These are phyloP conservation scores for Lasiodiplodia citricola DNA, from an alignment of 2,329 filamentous ascomycete genomes.

Conservation along the genomic window DNA sequence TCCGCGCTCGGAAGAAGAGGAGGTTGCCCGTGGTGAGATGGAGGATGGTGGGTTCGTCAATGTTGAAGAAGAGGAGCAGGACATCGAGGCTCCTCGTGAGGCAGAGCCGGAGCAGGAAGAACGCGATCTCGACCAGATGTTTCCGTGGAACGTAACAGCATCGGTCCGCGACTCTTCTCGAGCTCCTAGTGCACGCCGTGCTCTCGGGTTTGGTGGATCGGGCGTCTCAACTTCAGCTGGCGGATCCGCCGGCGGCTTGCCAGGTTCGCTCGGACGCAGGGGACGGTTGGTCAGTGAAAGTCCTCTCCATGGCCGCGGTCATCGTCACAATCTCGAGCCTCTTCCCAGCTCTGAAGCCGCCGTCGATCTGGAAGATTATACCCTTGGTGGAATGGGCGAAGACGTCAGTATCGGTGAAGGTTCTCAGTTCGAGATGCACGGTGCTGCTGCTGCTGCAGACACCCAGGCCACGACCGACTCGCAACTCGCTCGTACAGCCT, in stretches of 20 bases:
- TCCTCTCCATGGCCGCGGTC: constrained; percentile 62
- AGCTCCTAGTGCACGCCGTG: constrained; percentile 49
- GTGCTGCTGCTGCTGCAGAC: constrained; percentile 52
- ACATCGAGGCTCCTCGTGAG: constrained; percentile 73
- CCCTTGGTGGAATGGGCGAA: constrained; percentile 29
- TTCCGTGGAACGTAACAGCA: constrained; percentile 71
- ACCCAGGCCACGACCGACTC: constrained; percentile 54
- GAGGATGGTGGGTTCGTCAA: constrained; percentile 5
- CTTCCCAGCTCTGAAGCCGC: constrained; percentile 36
- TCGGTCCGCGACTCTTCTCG: constrained; percentile 59
- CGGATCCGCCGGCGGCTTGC: constrained; percentile 37
- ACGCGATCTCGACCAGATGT: constrained; percentile 62
- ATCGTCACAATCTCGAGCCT: constrained; percentile 34
- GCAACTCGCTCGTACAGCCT: constrained; percentile 57
- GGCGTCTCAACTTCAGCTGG: constrained; percentile 41
- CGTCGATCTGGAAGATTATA: constrained; percentile 36
- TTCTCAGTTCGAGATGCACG: constrained; percentile 39
- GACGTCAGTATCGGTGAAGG: constrained; percentile 38
- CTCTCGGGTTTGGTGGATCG: constrained; percentile 34
- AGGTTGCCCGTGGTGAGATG: constrained; percentile 38
- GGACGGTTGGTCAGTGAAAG: constrained; percentile 64
- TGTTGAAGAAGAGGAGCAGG: constrained; percentile 39
- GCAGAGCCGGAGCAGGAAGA: constrained; percentile 71
- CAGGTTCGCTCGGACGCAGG: constrained; percentile 44
- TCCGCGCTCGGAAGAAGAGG: constrained; percentile 38